Base-by-base conservation (phyloP, 331 rosid species). In the Malus hybrid region DNA sequence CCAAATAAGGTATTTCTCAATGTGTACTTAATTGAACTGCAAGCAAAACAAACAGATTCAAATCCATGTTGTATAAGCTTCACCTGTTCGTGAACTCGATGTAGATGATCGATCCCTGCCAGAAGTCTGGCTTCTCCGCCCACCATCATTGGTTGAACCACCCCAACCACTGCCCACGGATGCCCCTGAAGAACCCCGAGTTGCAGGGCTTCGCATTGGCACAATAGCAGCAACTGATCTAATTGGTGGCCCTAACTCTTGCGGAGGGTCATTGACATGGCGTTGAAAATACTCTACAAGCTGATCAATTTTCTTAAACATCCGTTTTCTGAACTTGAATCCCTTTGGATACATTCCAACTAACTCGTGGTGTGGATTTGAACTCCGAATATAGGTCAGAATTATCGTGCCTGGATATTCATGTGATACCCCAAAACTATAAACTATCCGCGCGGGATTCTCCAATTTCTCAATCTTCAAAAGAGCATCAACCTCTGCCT, bases 221-320 rank as follows among this genome's bases (percentile, higher is more conserved):
- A 94, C 99, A 93, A 90, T 88, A 15, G 97, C 99, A 79, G 99
- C 91, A 61, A 94, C 96, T 33, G 99, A 90, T 84, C 99, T 87
- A 62, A 92, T 85, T 60, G 97, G 91, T 29, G 90, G 97, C 16
- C 92, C 87, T 1, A 90, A 85, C 60, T 87, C 96, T 78, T 84
- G 86, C 74, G 71, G 95, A 46, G 96, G 88, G 80, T 91, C 97
- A 84, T 94, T 96, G 7, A 94, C 80, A 77, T 91, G 91, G 80
- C 91, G 78, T 78, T 92, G 96, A 73, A 94, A 94, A 82, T 90
- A 89, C 46, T 92, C 88, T 69, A 94, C 99, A 72, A 94, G 97
- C 80, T 96, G 79, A 83, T 94, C 97, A 71, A 94, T 88, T 85
- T 90, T 90, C 85, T 89, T 96, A 76, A 90, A 94, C 97, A 89